A percentile compares a stretch with the other conserved stretches of the same genome.
Evolutionary conservation across 2,329 filamentous ascomycete genomes (phyloP).

Genomic region (Lasiodiplodia hormozganensis): DNA sequence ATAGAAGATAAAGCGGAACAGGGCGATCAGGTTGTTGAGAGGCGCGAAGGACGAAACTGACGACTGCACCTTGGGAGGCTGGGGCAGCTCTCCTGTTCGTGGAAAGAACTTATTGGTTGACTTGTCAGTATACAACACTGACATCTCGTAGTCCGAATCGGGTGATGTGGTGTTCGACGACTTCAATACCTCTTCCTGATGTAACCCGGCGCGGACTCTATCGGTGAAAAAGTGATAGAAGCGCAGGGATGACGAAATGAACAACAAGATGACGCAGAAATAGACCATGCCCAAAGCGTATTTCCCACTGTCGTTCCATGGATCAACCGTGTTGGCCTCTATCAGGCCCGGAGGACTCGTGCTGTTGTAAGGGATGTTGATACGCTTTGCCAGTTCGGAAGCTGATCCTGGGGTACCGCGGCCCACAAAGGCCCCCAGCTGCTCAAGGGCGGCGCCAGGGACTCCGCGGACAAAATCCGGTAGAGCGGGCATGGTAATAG

Average conservation of each 20-base stretch:
- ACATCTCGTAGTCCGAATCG: constrained; percentile 67
- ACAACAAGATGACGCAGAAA: constrained; percentile 77
- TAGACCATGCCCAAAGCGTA: constrained; percentile 90
- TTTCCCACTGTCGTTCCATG: constrained; percentile 82
- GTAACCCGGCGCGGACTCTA: constrained; percentile 86
- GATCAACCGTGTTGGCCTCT: constrained; percentile 69
- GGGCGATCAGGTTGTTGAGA: constrained; percentile 79
- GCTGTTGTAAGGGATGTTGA: constrained; percentile 63
- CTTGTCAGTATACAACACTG: constrained; percentile 64
- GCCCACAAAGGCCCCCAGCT: constrained; percentile 9
- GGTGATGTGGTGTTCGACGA: constrained; percentile 65
- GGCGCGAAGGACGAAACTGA: constrained; percentile 76
- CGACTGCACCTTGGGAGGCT: constrained; percentile 69
- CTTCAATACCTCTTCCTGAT: constrained; percentile 80
- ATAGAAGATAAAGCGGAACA: constrained; percentile 89
- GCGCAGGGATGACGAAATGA: constrained; percentile 71
- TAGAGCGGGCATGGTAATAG: constrained; percentile 27
- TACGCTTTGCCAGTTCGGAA: constrained; percentile 50
- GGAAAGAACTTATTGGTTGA: constrained; percentile 79
- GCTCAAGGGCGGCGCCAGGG: constrained; percentile 10
- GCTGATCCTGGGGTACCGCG: constrained; percentile 32
- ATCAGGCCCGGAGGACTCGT: constrained; percentile 63
- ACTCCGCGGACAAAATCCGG: constrained; percentile 15
- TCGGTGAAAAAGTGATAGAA: constrained; percentile 92
- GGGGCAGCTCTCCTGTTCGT: constrained; percentile 63